Evolutionary conservation across 352 stramenopile genomes (phyloP).

Genomic region (Globisporangium takayamanum): DNA sequence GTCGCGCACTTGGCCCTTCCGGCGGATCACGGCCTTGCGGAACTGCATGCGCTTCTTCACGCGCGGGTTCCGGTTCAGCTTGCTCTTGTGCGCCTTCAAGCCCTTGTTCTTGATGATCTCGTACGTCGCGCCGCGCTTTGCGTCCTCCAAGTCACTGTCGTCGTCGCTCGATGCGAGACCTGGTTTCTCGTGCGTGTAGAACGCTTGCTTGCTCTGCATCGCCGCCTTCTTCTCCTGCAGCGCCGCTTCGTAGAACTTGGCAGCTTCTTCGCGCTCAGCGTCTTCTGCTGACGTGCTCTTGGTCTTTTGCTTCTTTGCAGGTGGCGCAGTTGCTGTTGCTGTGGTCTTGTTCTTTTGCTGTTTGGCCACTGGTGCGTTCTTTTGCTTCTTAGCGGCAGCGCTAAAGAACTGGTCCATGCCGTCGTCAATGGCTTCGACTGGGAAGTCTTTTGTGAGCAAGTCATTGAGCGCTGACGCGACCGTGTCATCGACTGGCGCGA

Average conservation of each 20-base stretch:
- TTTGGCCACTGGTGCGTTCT: not conserved
- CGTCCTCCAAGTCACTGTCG: slow-evolving; percentile 70
- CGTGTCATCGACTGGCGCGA: slow-evolving; percentile 46
- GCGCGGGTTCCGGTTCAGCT: slow-evolving; percentile 97
- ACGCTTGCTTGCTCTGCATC: slow-evolving; percentile 65
- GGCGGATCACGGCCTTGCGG: slow-evolving; percentile 94
- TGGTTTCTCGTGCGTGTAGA: slow-evolving; percentile 71
- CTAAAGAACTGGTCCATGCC: slow-evolving; percentile 68
- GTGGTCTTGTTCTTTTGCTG: slow-evolving; percentile 21
- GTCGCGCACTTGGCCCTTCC: slow-evolving; percentile 96
- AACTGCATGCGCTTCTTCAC: slow-evolving; percentile 98
- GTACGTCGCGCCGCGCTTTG: slow-evolving; percentile 89
- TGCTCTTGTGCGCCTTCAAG: slow-evolving; percentile 96
- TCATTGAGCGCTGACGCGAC: slow-evolving; percentile 58
- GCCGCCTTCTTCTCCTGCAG: slow-evolving; percentile 39
- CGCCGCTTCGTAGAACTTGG: slow-evolving; percentile 71
- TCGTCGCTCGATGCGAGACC: slow-evolving; percentile 42
- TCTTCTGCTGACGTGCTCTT: slow-evolving; percentile 25
- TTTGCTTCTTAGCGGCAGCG: slow-evolving; percentile 16
- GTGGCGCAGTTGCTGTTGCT: not conserved
- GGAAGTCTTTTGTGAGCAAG: slow-evolving; percentile 60
- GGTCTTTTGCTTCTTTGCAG: slow-evolving; percentile 40
- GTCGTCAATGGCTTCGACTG: slow-evolving; percentile 34
- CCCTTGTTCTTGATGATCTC: slow-evolving; percentile 98
- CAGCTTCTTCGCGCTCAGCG: slow-evolving; percentile 48